Evolutionary conservation across 2,329 filamentous ascomycete species (phyloP).

Genomic region (Colletotrichum neosansevieriae): DNA sequence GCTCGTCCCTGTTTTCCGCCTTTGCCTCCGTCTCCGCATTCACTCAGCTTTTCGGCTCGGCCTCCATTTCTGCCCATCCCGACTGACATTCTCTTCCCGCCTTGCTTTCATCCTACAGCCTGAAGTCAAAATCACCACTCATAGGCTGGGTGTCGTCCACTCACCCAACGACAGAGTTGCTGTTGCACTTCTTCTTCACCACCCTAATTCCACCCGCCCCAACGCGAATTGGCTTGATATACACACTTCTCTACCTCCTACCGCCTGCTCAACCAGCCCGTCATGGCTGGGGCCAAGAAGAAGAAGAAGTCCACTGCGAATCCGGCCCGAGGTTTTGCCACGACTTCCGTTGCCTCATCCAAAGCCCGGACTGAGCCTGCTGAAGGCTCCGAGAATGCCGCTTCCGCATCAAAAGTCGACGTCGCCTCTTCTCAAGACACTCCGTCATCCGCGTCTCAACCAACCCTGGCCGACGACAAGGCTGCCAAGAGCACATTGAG

Average conservation of each 20-base stretch:
- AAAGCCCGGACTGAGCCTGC: slow-evolving; percentile 76
- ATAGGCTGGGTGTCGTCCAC: not conserved
- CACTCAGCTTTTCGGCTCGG: slow-evolving; percentile 28
- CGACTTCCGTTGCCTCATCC: slow-evolving; percentile 84
- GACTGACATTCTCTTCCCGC: slow-evolving; percentile 3
- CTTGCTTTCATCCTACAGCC: slow-evolving; percentile 4
- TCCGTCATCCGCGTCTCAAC: slow-evolving; percentile 47
- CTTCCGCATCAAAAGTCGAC: slow-evolving; percentile 12
- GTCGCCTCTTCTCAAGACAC: slow-evolving; percentile 40
- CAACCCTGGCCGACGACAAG: slow-evolving; percentile 42
- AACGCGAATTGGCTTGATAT: not conserved
- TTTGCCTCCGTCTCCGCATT: slow-evolving; percentile 20
- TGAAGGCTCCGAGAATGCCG: slow-evolving; percentile 47
- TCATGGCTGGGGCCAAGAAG: slow-evolving; percentile 81
- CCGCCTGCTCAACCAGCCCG: not conserved
- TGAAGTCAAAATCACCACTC: not conserved
- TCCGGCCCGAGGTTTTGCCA: slow-evolving; percentile 92
- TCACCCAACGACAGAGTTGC: too few relatives aligned
- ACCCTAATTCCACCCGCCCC: not conserved
- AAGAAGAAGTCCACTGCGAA: slow-evolving; percentile 93
- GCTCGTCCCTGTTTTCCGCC: slow-evolving; percentile 17
- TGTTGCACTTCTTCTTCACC: not conserved
- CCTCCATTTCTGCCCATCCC: slow-evolving; percentile 18
- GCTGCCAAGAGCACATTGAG: slow-evolving; percentile 66
- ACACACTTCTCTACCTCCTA: not conserved